Evolutionary conservation across 345 rosid genomes (phyloP), one percentile per base, ranked within the genome.

Genomic region (Psidium guajava): DNA sequence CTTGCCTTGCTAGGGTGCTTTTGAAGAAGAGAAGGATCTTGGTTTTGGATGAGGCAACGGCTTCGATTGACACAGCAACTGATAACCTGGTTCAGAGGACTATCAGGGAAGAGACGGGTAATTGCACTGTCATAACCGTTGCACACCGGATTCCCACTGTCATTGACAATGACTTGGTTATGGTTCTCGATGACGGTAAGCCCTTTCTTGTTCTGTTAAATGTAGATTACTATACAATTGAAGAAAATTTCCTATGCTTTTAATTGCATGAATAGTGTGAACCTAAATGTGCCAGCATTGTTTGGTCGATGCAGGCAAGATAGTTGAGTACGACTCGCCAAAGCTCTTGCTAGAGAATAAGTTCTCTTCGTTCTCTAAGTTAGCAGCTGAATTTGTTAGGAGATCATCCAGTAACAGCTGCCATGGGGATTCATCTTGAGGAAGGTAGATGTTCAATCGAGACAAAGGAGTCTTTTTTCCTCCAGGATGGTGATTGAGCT

Each of bases 111-210:
- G 98, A 95, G 89, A 93, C 98, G 81, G 91, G 88, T 82, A 86
- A 90, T 83, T 94, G 98, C 88, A 96, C 98, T 0, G 96, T 95
- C 86, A 91, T 96, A 81, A 95, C 97, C 5, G 95, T 94, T 42
- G 98, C 99, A 64, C 98, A 96, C 86, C 91, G 99, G 84, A 93
- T 95, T 86, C 94, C 96, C 3, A 95, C 98, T 13, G 94, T 96
- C 59, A 91, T 94, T 2, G 98, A 95, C 90, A 94, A 94, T 86
- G 98, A 95, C 92, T 85, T 93, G 88, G 95, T 96, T 85, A 89
- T 96, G 82, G 99, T 96, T 86, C 99, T 95, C 18, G 94, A 93
- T 50, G 91, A 93, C 84, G 98, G 99, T 94, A 89, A 69, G 77
- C 77, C 77, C 44, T 32, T 64, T 64, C 8, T 18, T 18, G 2